Percentiles rank a stretch among this genome's conserved stretches.
Evolutionary conservation across 805 yeast genomes (phyloP).

Genomic region (Candida khao-thaluensis): DNA sequence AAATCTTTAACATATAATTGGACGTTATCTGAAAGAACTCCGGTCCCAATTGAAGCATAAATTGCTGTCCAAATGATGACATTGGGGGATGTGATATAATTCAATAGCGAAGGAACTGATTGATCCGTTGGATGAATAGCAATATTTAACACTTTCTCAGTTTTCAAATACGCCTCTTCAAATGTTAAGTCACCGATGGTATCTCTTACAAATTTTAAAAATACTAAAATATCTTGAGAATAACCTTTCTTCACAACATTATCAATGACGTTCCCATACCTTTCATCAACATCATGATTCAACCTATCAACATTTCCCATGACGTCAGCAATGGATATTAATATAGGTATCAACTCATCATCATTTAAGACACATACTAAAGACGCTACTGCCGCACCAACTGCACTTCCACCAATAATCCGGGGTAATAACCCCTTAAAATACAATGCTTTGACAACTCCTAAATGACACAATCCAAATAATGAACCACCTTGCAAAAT

Average conservation of each 20-base stretch:
- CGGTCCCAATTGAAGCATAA: conserved; percentile 77
- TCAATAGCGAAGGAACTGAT: conserved; percentile 69
- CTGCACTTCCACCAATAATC: conserved; percentile 87
- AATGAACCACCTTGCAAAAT: conserved; percentile 93
- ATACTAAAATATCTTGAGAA: conserved; percentile 79
- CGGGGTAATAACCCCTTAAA: conserved; percentile 74
- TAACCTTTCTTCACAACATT: conserved; percentile 77
- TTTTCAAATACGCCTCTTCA: conserved; percentile 83
- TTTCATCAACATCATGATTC: conserved; percentile 54
- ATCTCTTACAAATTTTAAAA: conserved; percentile 73
- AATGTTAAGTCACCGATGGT: conserved; percentile 83
- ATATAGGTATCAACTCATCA: conserved; percentile 55
- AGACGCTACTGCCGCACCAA: conserved; percentile 91
- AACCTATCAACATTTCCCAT: conserved; percentile 45
- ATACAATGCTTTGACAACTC: conserved; percentile 84
- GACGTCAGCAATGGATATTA: conserved; percentile 37
- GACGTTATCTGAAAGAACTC: conserved; percentile 57
- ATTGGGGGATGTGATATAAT: conserved; percentile 91
- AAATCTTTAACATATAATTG: conserved; percentile 60
- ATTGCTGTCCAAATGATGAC: conserved; percentile 89
- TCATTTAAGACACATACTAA: conserved; percentile 73
- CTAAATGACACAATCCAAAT: conserved; percentile 91
- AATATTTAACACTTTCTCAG: conserved; percentile 78
- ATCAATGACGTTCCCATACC: conserved; percentile 69
- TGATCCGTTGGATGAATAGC: conserved; percentile 78